Conservation (phyloP, 2,329 filamentous ascomycete species). For the Colletotrichum caudatum region DNA sequence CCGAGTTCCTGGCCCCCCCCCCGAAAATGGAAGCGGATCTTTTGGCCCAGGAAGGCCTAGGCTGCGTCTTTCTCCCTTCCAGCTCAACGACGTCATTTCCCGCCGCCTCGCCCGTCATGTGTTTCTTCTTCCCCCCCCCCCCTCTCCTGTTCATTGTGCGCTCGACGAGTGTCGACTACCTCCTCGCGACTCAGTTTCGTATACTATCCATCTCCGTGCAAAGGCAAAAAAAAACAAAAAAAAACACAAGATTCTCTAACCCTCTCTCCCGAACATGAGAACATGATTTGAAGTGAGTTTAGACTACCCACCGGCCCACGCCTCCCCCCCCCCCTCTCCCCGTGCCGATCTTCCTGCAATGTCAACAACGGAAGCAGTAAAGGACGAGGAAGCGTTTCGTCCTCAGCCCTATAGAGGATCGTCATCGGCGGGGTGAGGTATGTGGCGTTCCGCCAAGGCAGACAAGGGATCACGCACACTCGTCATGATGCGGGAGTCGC, state of each 20-base stretch:
- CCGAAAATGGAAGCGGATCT: neutral
- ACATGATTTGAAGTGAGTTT: neutral
- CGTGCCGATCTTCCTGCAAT: constrained; percentile 3
- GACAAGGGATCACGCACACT: neutral
- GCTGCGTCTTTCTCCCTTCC: neutral
- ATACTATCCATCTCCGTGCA: neutral
- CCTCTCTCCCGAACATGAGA: neutral
- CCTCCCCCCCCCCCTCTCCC: neutral
- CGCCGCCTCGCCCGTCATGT: too few species aligned
- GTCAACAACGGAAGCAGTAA: neutral
- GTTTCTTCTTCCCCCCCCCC: too few species aligned
- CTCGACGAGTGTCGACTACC: neutral
- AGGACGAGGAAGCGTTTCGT: neutral
- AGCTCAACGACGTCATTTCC: neutral
- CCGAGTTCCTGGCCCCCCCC: too few species aligned
- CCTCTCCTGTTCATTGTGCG: too few species aligned
- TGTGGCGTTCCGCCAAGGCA: constrained; percentile 32
- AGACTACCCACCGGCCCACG: neutral
- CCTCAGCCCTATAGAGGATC: constrained; percentile 36
- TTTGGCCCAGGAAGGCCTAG: neutral
- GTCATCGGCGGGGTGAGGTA: constrained; percentile 27
- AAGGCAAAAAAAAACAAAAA: neutral
- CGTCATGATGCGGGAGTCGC: neutral
- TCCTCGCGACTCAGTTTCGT: too few species aligned
- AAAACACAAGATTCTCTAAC: too few species aligned